Evolutionary conservation across 805 yeast genomes (phyloP), one percentile per base, ranked within the genome.

Genomic region (Teunomyces funiuensis): DNA sequence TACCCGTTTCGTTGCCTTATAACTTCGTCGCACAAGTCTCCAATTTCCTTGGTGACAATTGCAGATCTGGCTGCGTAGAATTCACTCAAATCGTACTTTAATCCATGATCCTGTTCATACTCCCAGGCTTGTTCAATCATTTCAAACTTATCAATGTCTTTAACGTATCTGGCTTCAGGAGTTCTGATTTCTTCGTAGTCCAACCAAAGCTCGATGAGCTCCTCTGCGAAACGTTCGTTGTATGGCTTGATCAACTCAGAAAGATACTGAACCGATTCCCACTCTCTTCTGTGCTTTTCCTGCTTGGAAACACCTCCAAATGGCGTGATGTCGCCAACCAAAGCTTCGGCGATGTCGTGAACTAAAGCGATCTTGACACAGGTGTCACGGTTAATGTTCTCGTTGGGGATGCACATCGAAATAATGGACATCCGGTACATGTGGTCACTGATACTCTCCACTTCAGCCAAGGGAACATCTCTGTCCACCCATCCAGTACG

Each of bases 401-500:
- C 61, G 38, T 74, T 52, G 14, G 79, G 77, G 31, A 88, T 74
- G 17, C 88, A 62, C 84, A 89, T 79, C 16, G 91, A 73, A 31
- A 88, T 79, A 15, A 90, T 69, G 4, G 88, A 80, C 97, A 91
- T 90, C 43, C 99, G 74, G 60, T 91, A 90, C 96, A 90, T 90
- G 62, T 91, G 97, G 63, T 90, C 97, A n/a, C 88, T 77, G 39
- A 89, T 88, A 39, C 85, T 78, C 62, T 88, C 87, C 2, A 83
- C 81, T 18, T 69, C 53, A 1, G 71, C 71, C 13, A 71, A 58
- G 8, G 78, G 75, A 13, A 71, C 52, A 3, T 67, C 66, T 54
- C 79, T 80, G 57, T 88, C 91, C 15, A 91, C 63, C 98, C 98
- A 91, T 2, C 99, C 99, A 0, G 99, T 91, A 59, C 99, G 76